Base-by-base conservation (phyloP, 2,329 filamentous ascomycete genomes). In the Paradendryphiella salina region DNA sequence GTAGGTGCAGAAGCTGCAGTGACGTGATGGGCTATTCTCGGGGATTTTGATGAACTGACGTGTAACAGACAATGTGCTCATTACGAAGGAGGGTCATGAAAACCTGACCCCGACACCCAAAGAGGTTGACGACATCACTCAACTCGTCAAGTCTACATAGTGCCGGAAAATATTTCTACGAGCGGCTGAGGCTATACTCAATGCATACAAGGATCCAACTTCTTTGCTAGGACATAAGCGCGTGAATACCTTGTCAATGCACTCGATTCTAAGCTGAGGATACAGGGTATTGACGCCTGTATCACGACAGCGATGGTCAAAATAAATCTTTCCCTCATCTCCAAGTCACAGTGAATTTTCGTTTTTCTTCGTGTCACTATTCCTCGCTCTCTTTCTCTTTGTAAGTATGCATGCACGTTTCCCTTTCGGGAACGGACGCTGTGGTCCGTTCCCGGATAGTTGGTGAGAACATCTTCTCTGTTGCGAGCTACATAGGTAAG, bases 41-140 rank as follows among this genome's bases (percentile, higher is more conserved):
- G 11, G 23, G 23, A 26, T 41, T 41, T 20, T 11, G 1, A 6
- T 6, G 34, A 23, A 31, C 55, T 64, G 31, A 64, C 36, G 15
- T 14, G 13, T 11, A 21, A 11, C 47, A 75, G 91, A 97, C 67
- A 89, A 93, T 70, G 82, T 97, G 32, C 78, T 94, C 17, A 85
- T 97, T 39, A 94, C 88, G 1, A 79, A 87, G 54, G 77, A 82
- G 18, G 91, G 92, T 0, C 85, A 85, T 64, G 91, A 96, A 74
- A 95, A 96, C 67, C 68, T 97, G 69, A 95, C 91, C 1, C 81
- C 82, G 1, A 88, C 88, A 23, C 88, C 89, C 0, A 96, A 95
- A 76, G 83, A 84, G 41, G 73, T 78, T 1, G 80, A 87, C 44
- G 85, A 90, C 66, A 75, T 91, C 63, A 75, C 91, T 67, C 78